Conservation (phyloP, 208 protist genomes). For the Acanthamoeba lenticulata region DNA sequence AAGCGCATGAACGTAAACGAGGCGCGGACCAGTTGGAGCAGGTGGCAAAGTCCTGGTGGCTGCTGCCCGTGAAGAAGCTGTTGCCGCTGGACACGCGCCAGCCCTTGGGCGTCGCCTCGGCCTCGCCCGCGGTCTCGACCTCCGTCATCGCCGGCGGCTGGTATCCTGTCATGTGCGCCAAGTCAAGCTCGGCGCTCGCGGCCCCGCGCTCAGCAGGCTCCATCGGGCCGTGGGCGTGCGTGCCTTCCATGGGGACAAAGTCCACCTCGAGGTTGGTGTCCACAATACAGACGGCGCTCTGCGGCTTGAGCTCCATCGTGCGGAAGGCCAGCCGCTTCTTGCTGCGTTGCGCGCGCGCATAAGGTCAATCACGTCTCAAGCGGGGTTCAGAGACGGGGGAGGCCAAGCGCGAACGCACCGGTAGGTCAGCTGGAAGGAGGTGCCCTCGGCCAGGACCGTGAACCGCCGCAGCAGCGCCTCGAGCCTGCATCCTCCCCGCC, state of each 20-base stretch:
- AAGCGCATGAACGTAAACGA: not conserved
- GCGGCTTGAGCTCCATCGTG: not conserved
- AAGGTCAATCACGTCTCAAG: too few relatives aligned
- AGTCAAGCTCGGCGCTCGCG: not conserved
- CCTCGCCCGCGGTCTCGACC: not conserved
- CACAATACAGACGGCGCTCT: not conserved
- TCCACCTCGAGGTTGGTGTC: conserved; percentile 15
- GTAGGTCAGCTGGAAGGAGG: not conserved
- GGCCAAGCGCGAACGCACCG: too few relatives aligned
- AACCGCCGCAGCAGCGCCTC: not conserved
- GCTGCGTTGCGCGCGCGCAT: too few relatives aligned
- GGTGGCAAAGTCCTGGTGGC: not conserved
- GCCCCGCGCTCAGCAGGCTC: too few relatives aligned
- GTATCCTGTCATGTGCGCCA: not conserved
- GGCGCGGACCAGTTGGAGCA: not conserved
- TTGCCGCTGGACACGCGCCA: not conserved
- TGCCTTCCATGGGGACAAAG: not conserved
- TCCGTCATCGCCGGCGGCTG: not conserved
- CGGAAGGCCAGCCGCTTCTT: not conserved
- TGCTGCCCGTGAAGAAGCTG: not conserved
- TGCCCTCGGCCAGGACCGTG: not conserved
- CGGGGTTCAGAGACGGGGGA: too few relatives aligned
- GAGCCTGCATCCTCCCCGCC: not conserved
- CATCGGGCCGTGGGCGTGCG: not conserved
- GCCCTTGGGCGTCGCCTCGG: not conserved